Evolutionary conservation across 495 filamentous ascomycete genomes (phyloP), one percentile per base, ranked within the genome.

Genomic region (Penicillium salamii): DNA sequence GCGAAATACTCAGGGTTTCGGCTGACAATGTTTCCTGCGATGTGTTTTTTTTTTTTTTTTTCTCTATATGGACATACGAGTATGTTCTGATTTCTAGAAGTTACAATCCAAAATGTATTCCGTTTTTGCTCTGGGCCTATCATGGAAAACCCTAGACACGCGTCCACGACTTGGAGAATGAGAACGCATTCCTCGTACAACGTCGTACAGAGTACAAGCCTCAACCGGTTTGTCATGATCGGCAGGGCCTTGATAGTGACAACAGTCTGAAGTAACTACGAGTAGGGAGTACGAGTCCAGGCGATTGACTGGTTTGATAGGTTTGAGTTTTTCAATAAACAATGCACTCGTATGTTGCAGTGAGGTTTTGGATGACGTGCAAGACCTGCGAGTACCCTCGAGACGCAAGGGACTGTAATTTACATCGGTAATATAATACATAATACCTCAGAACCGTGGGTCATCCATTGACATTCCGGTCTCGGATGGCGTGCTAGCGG

Each of bases 401-500:
- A 37, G 28, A 59, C 41, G 56, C 45, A 59, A 59, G 56, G 55
- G 56, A 24, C n/a, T n/a, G n/a, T n/a, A n/a, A n/a, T n/a, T n/a
- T n/a, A n/a, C n/a, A n/a, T n/a, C n/a, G n/a, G n/a, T n/a, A n/a
- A n/a, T n/a, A n/a, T n/a, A n/a, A n/a, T n/a, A n/a, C n/a, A 26
- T 26, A 18, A 53, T 44, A 42, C 33, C 26, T 32, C 31, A 24
- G 54, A 58, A 58, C 58, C 58, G 51, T 61, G 58, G 58, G 57
- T 57, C 57, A 15, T 42, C 5, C 50, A 56, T 59, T 59, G 41
- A 48, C 58, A 58, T 61, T 61, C 58, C 58, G 54, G 54, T 55
- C 49, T 50, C 55, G 58, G 58, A 50, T 54, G 54, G 54, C 54
- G 57, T 59, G 57, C 36, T 59, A 59, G 57, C 49, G 53, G 49